A percentile compares a stretch with the other conserved stretches of the same genome.
phyloP scores from a whole-genome alignment of 2,329 filamentous ascomycete species.

The Fusarium keratoplasticum region DNA sequence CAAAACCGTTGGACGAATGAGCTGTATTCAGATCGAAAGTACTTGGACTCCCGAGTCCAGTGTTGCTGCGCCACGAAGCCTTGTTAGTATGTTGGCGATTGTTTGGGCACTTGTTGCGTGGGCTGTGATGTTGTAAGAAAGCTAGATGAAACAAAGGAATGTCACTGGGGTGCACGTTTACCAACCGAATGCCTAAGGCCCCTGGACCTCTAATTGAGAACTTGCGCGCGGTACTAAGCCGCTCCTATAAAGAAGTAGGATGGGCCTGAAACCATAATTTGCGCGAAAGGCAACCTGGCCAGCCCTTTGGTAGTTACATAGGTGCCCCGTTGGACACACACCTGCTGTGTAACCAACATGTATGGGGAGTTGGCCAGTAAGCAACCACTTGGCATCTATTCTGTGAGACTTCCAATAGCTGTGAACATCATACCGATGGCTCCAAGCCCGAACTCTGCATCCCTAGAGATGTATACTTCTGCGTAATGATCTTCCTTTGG shows the following conservation, averaged over 20 bases:
- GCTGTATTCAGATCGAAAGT: neutral
- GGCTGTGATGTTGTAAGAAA: neutral
- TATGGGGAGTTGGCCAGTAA: neutral
- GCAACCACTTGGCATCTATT: no score
- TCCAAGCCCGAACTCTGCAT: no score
- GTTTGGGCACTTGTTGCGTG: neutral
- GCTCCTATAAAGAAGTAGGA: neutral
- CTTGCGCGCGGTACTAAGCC: neutral
- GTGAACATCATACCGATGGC: no score
- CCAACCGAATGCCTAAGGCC: neutral
- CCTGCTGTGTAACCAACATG: neutral
- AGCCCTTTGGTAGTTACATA: neutral
- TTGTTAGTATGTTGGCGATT: neutral
- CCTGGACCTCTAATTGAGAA: neutral
- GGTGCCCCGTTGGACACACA: neutral
- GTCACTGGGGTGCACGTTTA: neutral
- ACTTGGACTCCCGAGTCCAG: neutral
- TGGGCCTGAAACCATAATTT: neutral
- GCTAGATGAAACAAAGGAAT: neutral
- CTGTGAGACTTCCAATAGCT: no score
- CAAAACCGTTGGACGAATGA: neutral
- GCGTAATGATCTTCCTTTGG: no score
- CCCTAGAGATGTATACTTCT: no score
- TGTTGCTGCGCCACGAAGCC: neutral
- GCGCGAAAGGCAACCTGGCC: neutral